Base-by-base conservation (phyloP, 306 rosid species). In the Astragalus membranaceus region DNA sequence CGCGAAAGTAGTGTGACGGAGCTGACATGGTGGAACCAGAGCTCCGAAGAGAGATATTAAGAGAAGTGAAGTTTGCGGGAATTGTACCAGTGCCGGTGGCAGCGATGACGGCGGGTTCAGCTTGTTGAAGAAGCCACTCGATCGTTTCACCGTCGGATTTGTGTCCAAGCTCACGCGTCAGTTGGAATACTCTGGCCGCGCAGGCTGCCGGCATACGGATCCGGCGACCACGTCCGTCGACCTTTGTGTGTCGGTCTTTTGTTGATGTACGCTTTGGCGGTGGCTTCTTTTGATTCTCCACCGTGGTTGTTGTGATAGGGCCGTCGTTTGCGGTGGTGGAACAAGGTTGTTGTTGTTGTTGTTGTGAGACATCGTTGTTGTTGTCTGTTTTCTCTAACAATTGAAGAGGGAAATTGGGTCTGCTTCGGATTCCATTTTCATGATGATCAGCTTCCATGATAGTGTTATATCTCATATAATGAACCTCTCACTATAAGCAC, bases 131-230 rank as follows among this genome's bases (percentile, higher is more conserved):
- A 0, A 93, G 88, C 98, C 98, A 93, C 89, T 93, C 94, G 7
- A 93, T 85, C 32, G 98, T 93, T 72, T 93, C 98, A 0, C 98
- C 98, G 30, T 93, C 98, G 0, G 97, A 93, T 57, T 90, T 93
- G 75, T 93, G 97, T 36, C 98, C 98, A 0, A 93, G 84, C 75
- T 93, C 98, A 59, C 92, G 53, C 9, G 98, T 93, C 4, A 93
- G 85, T 79, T 93, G 98, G 41, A 93, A 93, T 47, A 93, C 98
- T 77, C 98, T 82, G 16, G 98, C 98, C 0, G 98, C 98, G 12
- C 98, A 93, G 11, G 92, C 87, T 0, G 96, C 97, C 0, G 98
- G 98, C 98, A 93, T 93, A n/a, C 98, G 93, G 85, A 93, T 93
- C 85, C 98, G 89, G 59, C 98, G 98, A 30, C 98, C 98, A 0